Evolutionary conservation across 768 basidiomycete genomes (phyloP).

Genomic region (Lactarius deliciosus): DNA sequence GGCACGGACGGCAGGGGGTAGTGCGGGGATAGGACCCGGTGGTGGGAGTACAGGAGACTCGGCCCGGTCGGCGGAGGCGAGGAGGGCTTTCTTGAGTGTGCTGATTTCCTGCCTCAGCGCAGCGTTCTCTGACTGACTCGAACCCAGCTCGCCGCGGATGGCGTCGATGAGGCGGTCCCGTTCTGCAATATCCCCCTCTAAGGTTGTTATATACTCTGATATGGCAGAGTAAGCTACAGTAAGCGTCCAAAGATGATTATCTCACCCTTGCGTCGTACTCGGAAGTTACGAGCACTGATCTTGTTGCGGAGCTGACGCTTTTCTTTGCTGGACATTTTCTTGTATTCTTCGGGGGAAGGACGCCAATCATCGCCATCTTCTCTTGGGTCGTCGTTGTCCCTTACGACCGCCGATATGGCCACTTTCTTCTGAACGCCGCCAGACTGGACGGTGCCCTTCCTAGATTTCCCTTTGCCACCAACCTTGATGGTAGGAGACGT

Average conservation of each 20-base stretch:
- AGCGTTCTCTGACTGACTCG: slow-evolving; percentile 75
- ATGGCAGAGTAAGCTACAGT: not conserved
- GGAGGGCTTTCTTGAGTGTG: slow-evolving; percentile 69
- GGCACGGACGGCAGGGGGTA: slow-evolving; percentile 27
- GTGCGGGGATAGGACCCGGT: slow-evolving; percentile 41
- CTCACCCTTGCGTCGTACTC: slow-evolving; percentile 89
- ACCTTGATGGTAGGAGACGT: slow-evolving; percentile 35
- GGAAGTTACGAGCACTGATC: slow-evolving; percentile 92
- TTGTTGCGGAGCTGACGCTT: slow-evolving; percentile 96
- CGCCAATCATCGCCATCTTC: slow-evolving; percentile 74
- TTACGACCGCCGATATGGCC: slow-evolving; percentile 37
- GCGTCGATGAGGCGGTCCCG: slow-evolving; percentile 88
- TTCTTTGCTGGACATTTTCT: slow-evolving; percentile 94
- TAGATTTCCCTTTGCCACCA: slow-evolving; percentile 51
- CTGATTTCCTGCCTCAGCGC: slow-evolving; percentile 78
- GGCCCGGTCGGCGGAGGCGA: slow-evolving; percentile 59
- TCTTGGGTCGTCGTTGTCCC: slow-evolving; percentile 50
- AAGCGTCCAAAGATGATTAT: slow-evolving; percentile 18
- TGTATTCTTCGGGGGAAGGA: slow-evolving; percentile 89
- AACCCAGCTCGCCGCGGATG: slow-evolving; percentile 81
- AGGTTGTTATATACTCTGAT: slow-evolving; percentile 89
- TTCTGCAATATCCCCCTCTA: slow-evolving; percentile 92
- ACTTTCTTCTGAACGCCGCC: slow-evolving; percentile 71
- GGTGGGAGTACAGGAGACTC: slow-evolving; percentile 46
- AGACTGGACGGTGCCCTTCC: slow-evolving; percentile 70